A percentile compares a stretch with the other conserved stretches of the same genome.
phyloP scores from a whole-genome alignment of 768 basidiomycete species.

The Holtermannia corniformis region DNA sequence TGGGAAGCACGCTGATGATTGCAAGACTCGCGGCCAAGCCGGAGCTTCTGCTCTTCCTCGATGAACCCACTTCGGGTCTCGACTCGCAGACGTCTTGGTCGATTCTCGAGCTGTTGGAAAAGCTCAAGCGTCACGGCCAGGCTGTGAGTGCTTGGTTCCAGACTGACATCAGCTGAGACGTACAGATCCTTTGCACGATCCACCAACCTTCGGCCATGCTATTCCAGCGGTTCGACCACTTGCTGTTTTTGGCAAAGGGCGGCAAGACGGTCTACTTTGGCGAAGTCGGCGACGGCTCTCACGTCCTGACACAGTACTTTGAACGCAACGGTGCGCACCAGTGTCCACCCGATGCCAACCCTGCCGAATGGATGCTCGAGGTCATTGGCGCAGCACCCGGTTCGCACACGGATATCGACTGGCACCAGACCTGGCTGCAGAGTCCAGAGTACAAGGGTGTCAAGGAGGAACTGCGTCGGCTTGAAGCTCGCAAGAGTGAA shows the following conservation, averaged over 20 bases:
- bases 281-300: conserved; percentile 67
- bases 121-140: conserved; percentile 44
- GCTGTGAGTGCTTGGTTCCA: conserved; percentile 18
- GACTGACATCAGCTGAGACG: neutral
- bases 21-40: conserved; percentile 40
- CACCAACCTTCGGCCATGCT: conserved; percentile 60
- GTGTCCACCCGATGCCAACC: conserved; percentile 70
- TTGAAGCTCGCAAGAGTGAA: conserved; percentile 45
- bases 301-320: conserved; percentile 64
- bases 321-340: conserved; percentile 55
- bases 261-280: conserved; percentile 93
- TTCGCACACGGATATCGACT: conserved; percentile 54
- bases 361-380: conserved; percentile 50
- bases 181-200: conserved; percentile 43
- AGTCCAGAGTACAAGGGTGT: conserved; percentile 51
- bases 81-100: conserved; percentile 83
- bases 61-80: conserved; percentile 46
- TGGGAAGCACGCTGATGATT: neutral
- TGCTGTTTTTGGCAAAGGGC: conserved; percentile 54
- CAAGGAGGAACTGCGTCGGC: conserved; percentile 47
- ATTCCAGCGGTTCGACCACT: conserved; percentile 69
- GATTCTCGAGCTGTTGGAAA: conserved; percentile 50
- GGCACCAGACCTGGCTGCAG: conserved; percentile 54
- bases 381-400: conserved; percentile 69
- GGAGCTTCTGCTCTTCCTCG: conserved; percentile 45